Evolutionary conservation across 2,329 filamentous ascomycete genomes (phyloP).

Genomic region (Endothia cerciana): DNA sequence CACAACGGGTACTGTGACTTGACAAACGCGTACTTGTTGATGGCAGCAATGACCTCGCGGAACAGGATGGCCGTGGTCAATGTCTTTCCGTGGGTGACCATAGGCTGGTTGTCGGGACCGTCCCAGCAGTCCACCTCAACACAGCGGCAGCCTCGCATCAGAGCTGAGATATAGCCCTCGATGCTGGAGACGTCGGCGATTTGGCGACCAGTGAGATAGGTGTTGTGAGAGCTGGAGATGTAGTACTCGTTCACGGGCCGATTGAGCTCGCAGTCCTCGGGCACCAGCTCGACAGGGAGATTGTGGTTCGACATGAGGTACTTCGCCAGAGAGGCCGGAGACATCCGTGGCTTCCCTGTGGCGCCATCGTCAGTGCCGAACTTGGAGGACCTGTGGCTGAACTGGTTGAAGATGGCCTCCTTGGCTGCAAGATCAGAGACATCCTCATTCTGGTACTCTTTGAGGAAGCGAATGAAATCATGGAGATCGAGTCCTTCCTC

Average conservation of each 20-base stretch:
- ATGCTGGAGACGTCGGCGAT: conserved; percentile 89
- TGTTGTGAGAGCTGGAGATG: conserved; percentile 98
- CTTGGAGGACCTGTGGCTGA: conserved; percentile 51
- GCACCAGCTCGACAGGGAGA: conserved; percentile 63
- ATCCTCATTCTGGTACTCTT: conserved; percentile 74
- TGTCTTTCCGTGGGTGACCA: conserved; percentile 89
- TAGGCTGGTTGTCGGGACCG: conserved; percentile 81
- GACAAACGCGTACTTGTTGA: conserved; percentile 92
- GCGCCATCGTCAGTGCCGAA: conserved; percentile 41
- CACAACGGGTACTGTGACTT: conserved; percentile 88
- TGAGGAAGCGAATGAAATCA: conserved; percentile 78
- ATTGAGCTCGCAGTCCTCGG: conserved; percentile 69
- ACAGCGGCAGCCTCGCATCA: conserved; percentile 89
- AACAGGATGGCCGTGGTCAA: conserved; percentile 89
- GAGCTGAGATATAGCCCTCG: conserved; percentile 89
- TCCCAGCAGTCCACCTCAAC: conserved; percentile 99
- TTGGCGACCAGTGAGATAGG: conserved; percentile 90
- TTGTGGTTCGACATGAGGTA: conserved; percentile 79
- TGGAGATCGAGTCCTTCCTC: conserved; percentile 68
- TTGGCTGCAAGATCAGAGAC: conserved; percentile 70
- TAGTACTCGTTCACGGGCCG: conserved; percentile 95
- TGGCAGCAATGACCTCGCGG: conserved; percentile 86
- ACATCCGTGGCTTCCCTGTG: conserved; percentile 65
- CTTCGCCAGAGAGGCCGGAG: conserved; percentile 74
- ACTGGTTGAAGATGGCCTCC: conserved; percentile 73